Evolutionary conservation across 305 asterid species (phyloP).

Genomic region (Galium porrigens): DNA sequence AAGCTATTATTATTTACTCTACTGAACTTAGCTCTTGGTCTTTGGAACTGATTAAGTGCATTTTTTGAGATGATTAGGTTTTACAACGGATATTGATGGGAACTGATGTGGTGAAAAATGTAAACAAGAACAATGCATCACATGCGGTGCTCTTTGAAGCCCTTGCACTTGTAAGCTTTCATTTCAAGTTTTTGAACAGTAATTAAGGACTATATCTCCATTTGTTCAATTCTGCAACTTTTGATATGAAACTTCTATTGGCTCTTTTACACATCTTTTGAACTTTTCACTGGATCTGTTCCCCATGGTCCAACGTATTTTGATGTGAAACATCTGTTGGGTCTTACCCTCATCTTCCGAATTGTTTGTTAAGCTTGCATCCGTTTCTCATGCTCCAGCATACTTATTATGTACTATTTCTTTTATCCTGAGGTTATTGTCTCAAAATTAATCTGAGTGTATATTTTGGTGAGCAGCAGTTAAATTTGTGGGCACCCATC

Average conservation of each 20-base stretch:
- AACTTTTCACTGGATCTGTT: neutral
- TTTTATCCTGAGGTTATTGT: neutral
- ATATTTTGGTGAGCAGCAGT: neutral
- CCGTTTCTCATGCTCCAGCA: neutral
- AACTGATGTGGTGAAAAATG: constrained; percentile 97
- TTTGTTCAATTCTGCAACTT: neutral
- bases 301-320: neutral
- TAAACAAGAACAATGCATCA: constrained; percentile 97
- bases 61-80: constrained; percentile 39
- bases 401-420: neutral
- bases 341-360: neutral
- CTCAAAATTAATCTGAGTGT: neutral
- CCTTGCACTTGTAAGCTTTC: constrained; percentile 84
- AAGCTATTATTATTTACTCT: neutral
- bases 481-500: neutral
- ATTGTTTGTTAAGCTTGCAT: neutral
- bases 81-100: constrained; percentile 94
- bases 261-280: neutral
- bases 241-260: neutral
- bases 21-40: neutral
- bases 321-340: neutral
- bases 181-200: constrained; percentile 4
- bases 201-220: neutral
- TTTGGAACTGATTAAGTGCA: constrained; percentile 5
- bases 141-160: constrained; percentile 99